Evolutionary conservation across 2,329 filamentous ascomycete genomes (phyloP).

Genomic region (Dothistroma pini): DNA sequence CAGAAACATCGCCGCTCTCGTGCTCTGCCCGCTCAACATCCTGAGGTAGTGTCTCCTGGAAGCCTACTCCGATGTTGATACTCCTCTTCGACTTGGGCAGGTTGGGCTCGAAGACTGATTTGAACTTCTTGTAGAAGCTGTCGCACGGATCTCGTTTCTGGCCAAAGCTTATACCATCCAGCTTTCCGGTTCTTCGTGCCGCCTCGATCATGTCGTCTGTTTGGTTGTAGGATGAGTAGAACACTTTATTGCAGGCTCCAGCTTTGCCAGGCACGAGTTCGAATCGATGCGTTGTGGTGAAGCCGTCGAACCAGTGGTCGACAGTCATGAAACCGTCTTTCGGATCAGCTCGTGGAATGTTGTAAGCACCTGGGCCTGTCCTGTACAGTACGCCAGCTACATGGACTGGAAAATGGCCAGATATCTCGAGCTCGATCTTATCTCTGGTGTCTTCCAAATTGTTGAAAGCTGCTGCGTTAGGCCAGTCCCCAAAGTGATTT

Average conservation of each 20-base stretch:
- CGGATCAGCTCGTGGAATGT: conserved; percentile 52
- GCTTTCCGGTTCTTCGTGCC: conserved; percentile 58
- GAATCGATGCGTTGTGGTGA: conserved; percentile 68
- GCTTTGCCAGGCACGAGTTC: conserved; percentile 53
- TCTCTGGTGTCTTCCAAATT: conserved; percentile 1
- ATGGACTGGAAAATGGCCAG: conserved; percentile 66
- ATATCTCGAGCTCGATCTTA: conserved; percentile 55
- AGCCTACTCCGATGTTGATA: conserved; percentile 62
- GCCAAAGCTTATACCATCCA: conserved; percentile 61
- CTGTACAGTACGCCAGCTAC: conserved; percentile 69
- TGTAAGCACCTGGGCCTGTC: conserved; percentile 66
- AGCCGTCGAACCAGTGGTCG: conserved; percentile 79
- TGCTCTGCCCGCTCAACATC: conserved; percentile 19
- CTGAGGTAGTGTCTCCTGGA: conserved; percentile 62
- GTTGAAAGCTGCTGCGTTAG: conserved; percentile 10
- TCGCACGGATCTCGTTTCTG: conserved; percentile 71
- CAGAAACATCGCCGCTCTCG: conserved; percentile 16
- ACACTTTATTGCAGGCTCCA: conserved; percentile 45
- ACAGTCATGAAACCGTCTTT: conserved; percentile 57
- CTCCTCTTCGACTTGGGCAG: conserved; percentile 4
- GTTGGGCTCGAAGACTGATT: conserved; percentile 53
- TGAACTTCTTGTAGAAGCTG: conserved; percentile 67
- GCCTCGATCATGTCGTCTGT: conserved; percentile 60
- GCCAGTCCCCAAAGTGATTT: conserved; percentile 11
- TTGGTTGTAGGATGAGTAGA: conserved; percentile 69